Evolutionary conservation across 208 protist species (phyloP).

Genomic region (Naegleria gruberi): DNA sequence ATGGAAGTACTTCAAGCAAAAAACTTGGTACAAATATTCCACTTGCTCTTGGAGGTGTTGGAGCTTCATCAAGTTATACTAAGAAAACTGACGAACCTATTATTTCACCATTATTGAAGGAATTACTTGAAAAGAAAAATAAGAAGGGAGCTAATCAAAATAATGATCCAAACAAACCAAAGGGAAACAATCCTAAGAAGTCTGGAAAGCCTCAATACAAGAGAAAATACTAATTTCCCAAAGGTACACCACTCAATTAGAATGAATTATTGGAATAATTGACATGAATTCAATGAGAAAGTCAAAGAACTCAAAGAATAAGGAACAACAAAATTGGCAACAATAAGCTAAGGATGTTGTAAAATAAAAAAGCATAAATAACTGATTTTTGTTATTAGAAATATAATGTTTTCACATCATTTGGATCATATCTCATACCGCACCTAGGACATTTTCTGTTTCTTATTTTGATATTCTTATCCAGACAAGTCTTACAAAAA

Average conservation of each 20-base stretch:
- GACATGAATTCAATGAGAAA: too few relatives aligned
- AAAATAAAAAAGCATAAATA: too few relatives aligned
- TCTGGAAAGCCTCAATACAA: background rate
- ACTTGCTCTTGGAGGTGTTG: background rate
- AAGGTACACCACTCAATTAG: too few relatives aligned
- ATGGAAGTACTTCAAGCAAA: background rate
- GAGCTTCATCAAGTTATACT: background rate
- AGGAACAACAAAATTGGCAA: too few relatives aligned
- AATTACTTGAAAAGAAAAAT: background rate
- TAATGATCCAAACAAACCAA: background rate
- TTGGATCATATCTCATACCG: background rate
- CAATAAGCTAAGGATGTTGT: too few relatives aligned
- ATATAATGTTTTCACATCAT: background rate
- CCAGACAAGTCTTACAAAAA: background rate
- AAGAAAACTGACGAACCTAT: background rate
- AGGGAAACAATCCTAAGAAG: background rate
- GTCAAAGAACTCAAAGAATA: too few relatives aligned
- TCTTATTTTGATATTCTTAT: background rate
- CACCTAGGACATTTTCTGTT: constrained; percentile 18
- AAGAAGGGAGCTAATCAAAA: background rate
- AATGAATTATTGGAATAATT: too few relatives aligned
- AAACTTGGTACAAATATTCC: background rate
- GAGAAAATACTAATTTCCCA: background rate
- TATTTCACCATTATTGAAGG: background rate
- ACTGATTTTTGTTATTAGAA: too few relatives aligned